A percentile compares a stretch with the other conserved stretches of the same genome.
Conservation (phyloP, 2,329 filamentous ascomycete genomes). For the Sporothrix globosa region DNA sequence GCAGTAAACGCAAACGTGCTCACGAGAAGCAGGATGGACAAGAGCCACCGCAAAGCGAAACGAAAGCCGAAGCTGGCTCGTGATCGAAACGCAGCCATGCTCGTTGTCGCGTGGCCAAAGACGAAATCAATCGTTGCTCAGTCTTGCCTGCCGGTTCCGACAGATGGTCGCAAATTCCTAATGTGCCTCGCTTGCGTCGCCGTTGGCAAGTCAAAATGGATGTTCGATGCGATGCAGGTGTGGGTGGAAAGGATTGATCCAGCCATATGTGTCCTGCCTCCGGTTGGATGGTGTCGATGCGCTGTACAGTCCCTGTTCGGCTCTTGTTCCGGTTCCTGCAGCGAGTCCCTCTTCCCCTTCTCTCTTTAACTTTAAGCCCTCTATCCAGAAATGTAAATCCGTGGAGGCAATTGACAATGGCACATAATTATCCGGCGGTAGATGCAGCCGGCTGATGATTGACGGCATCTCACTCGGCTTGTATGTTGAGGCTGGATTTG, state of each 20-base stretch:
- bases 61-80: neutral
- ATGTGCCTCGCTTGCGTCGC: neutral
- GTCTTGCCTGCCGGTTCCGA: slow-evolving; percentile 11
- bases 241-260: neutral
- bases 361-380: neutral
- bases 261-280: neutral
- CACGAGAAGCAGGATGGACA: neutral
- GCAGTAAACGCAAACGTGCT: neutral
- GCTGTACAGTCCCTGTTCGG: neutral
- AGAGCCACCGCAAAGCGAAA: neutral
- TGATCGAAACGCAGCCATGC: neutral
- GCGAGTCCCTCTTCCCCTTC: neutral
- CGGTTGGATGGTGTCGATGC: neutral
- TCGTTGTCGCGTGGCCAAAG: neutral
- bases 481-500: neutral
- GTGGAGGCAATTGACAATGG: neutral
- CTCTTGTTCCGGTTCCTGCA: neutral
- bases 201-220: neutral
- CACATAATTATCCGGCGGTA: slow-evolving; percentile 25
- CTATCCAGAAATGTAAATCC: neutral
- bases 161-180: neutral
- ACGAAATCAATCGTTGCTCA: neutral
- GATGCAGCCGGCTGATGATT: slow-evolving; percentile 1
- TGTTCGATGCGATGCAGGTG: neutral
- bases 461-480: slow-evolving; percentile 1